Evolutionary conservation across 192 early-diverging fungal species (phyloP), one percentile per base, ranked within the genome.

Genomic region (Podila horticola): DNA sequence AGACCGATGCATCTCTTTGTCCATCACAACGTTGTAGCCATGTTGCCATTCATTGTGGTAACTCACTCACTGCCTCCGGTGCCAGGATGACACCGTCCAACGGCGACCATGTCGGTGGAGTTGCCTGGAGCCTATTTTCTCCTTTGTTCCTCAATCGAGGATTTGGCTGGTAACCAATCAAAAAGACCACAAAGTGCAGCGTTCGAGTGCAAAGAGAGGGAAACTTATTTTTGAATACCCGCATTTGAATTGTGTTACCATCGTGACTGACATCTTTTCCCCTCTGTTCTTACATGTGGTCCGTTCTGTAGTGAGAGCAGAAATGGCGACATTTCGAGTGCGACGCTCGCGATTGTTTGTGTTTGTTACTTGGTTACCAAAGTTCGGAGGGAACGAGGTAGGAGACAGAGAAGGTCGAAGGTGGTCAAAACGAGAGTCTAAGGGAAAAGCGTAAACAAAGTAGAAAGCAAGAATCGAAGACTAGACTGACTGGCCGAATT

Each of bases 241-340:
- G 41, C 41, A 45, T 45, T 36, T 45, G 41, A 26, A 55, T 26
- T 55, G 52, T 55, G 52, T 17, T 1, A 55, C 52, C 52, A 55
- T 24, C 52, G 52, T 55, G 52, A 55, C 52, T 55, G 52, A 55
- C 24, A 55, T 55, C n/a, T 22, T 17, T 55, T 22, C 3, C 3
- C 3, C 50, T 52, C 50, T 55, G 5, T 55, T 26, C 20, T 26
- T 22, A 24, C 52, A 62, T 58, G 26, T 61, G n/a, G 30, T n/a
- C n/a, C n/a, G n/a, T n/a, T n/a, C 26, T 41, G 55, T 57, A 66
- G 55, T 68, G n/a, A 7, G 20, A n/a, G 22, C 52, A 63, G 36
- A 64, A 67, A 79, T 79, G 68, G 75, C 75, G 75, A 71, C 75
- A 79, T 79, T 79, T 79, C 75, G 41, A 38, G 45, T 19, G 28